Percentiles rank a stretch among this genome's conserved stretches.
These are phyloP conservation scores for Xylariomycetidae sp. DNA, from an alignment of 2,329 filamentous ascomycete species.

Conservation along the genomic window DNA sequence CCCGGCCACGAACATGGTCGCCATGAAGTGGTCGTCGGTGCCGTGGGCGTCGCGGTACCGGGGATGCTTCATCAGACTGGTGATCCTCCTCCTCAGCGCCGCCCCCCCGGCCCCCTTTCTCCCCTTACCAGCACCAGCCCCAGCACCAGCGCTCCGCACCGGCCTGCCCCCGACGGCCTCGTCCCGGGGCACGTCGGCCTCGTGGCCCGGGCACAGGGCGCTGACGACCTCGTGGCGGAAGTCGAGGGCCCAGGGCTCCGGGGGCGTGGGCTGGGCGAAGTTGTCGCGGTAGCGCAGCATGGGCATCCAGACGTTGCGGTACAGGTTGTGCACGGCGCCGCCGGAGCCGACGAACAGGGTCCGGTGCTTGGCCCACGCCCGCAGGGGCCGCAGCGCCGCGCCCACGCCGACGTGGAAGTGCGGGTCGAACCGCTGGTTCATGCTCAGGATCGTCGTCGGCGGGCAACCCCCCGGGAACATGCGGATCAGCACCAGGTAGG, in stretches of 20 bases:
- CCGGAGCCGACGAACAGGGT: constrained; percentile 53
- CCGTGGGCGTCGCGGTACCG: constrained; percentile 61
- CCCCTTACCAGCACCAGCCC: constrained; percentile 37
- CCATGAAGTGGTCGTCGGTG: constrained; percentile 68
- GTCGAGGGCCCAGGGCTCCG: constrained; percentile 56
- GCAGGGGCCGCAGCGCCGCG: constrained; percentile 48
- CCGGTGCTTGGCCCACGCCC: constrained; percentile 44
- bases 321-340: constrained; percentile 67
- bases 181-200: constrained; percentile 7
- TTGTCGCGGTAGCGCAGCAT: constrained; percentile 62
- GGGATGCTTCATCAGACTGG: constrained; percentile 64
- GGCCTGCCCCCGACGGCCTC: constrained; percentile 5
- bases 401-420: constrained; percentile 50
- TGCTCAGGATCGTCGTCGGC: constrained; percentile 53
- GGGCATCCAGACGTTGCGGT: constrained; percentile 60
- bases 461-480: constrained; percentile 65
- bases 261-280: constrained; percentile 55
- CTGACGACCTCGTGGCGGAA: constrained; percentile 63
- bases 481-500: constrained; percentile 62
- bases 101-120: constrained; percentile 38
- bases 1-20: constrained; percentile 59
- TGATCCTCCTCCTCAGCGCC: constrained; percentile 47
- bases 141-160: constrained; percentile 10
- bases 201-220: constrained; percentile 43
- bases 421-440: constrained; percentile 35